Percentiles rank a stretch among this genome's conserved stretches.
phyloP scores from a whole-genome alignment of 2,329 filamentous ascomycete species.

The Aspergillus sp. region DNA sequence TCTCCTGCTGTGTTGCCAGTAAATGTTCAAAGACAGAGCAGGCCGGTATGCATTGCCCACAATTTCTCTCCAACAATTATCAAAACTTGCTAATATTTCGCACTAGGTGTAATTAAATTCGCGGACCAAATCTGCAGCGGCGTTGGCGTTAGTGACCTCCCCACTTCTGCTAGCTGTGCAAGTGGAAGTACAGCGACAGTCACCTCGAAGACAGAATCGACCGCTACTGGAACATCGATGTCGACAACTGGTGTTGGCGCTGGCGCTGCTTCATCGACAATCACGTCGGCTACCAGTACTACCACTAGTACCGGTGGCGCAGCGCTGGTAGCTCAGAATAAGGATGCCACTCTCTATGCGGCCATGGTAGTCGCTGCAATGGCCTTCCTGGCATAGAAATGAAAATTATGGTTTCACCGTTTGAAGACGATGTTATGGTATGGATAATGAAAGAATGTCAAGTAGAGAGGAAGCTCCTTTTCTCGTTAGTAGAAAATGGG shows the following conservation, averaged over 20 bases:
- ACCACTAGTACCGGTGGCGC: slow-evolving; percentile 18
- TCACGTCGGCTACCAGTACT: slow-evolving; percentile 12
- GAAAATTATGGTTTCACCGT: no score
- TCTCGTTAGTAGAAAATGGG: no score
- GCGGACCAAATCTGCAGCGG: slow-evolving; percentile 35
- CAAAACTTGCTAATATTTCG: slow-evolving; percentile 4
- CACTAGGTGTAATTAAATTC: slow-evolving; percentile 28
- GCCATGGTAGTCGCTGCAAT: slow-evolving; percentile 25
- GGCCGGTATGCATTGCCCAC: slow-evolving; percentile 22
- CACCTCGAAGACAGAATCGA: slow-evolving; percentile 4
- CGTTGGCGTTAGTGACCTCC: slow-evolving; percentile 32
- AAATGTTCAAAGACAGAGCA: slow-evolving; percentile 43
- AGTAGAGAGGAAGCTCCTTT: no score
- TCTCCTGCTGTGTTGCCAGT: slow-evolving; percentile 47
- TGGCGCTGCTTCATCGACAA: slow-evolving; percentile 3
- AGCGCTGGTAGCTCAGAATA: slow-evolving; percentile 11
- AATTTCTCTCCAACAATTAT: not conserved
- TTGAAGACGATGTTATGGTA: no score
- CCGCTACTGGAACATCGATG: not conserved
- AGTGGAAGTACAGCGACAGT: slow-evolving; percentile 9
- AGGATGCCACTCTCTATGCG: slow-evolving; percentile 23
- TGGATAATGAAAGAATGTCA: no score
- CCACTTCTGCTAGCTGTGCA: slow-evolving; percentile 25
- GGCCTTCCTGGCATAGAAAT: slow-evolving; percentile 21
- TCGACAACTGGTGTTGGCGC: slow-evolving; percentile 1